Percentiles rank a stretch among this genome's conserved stretches.
Evolutionary conservation across 2,329 filamentous ascomycete species (phyloP).

Genomic region (Scortechinia acanthostroma): DNA sequence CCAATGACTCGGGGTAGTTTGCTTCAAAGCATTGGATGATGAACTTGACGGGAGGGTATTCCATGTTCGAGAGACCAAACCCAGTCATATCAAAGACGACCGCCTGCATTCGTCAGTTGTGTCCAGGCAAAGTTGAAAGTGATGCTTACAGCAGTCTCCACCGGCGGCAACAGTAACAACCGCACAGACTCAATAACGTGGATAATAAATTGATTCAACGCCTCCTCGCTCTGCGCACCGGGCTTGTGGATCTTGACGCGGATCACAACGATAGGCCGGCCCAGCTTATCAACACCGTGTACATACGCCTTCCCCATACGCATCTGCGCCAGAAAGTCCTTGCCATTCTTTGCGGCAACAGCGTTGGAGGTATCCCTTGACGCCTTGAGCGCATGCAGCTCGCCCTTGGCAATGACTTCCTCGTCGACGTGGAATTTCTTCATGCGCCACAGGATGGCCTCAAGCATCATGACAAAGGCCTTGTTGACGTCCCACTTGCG

Average conservation of each 20-base stretch:
- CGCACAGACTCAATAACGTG: conserved; percentile 27
- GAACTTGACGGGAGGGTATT: conserved; percentile 71
- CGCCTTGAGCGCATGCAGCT: conserved; percentile 15
- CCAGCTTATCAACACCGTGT: conserved; percentile 21
- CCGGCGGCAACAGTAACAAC: conserved; percentile 13
- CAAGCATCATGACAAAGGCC: conserved; percentile 26
- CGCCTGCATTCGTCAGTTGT: conserved; percentile 8
- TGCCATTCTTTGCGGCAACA: conserved; percentile 13
- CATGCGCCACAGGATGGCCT: conserved; percentile 24
- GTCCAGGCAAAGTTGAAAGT: neutral
- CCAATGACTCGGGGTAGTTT: conserved; percentile 70
- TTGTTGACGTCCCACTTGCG: conserved; percentile 29
- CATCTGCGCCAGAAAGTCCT: conserved; percentile 24
- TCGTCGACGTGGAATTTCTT: conserved; percentile 18
- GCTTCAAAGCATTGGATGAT: conserved; percentile 76
- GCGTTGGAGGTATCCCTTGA: conserved; percentile 4
- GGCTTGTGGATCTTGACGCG: conserved; percentile 21
- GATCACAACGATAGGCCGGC: conserved; percentile 25
- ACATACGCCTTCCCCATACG: conserved; percentile 27
- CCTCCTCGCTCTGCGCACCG: conserved; percentile 17
- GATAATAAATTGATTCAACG: conserved; percentile 25
- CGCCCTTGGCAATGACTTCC: conserved; percentile 20
- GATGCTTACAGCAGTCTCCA: conserved; percentile 3
- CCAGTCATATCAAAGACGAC: conserved; percentile 68
- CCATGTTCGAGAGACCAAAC: conserved; percentile 68